Base-by-base conservation (phyloP, 2,329 filamentous ascomycete species). In the Fusarium newnesense region DNA sequence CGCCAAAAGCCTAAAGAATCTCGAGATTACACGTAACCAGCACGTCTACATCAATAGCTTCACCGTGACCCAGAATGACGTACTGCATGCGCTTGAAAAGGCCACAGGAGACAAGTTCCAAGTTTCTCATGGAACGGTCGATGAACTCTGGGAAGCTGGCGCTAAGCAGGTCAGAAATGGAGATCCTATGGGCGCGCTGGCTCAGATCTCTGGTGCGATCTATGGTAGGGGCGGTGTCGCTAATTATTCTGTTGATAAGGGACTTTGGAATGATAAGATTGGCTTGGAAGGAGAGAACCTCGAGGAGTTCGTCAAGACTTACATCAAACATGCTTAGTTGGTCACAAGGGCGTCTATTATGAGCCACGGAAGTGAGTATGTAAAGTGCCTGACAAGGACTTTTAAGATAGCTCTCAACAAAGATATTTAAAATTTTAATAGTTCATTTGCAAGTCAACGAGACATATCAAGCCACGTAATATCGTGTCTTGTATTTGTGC, bases 341-440 rank as follows among this genome's bases (percentile, higher is more conserved):
- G 9, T 11, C 8, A 13, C 0, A 24, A 32, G 30, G 7, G 9
- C 21, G 5, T 24, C 16, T 18, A n/a, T 5, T 4, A 12, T 49
- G 3, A 10, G 9, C 6, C 4, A 11, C 4, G 9, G 12, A 10
- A 16, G 4, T 15, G 15, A 4, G 9, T 3, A 13, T 9, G 10
- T 11, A 3, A 47, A 30, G 6, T 10, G 7, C 19, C 13, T 21
- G 4, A 8, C 21, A 7, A 4, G 3, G 15, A 10, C 34, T n/a
- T 12, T 30, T 21, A 9, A 4, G 9, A 47, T 6, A 30, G 19
- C 13, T n/a, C 16, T 30, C 3, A 5, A 13, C 28, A 15, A 19
- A 15, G 18, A 8, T 19, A 9, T 8, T 19, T 21, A 7, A n/a
- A n/a, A n/a, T n/a, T n/a, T n/a, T n/a, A n/a, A n/a, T n/a, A n/a